Conservation (phyloP, 2,329 filamentous ascomycete species). For the Fusarium paranaense region DNA sequence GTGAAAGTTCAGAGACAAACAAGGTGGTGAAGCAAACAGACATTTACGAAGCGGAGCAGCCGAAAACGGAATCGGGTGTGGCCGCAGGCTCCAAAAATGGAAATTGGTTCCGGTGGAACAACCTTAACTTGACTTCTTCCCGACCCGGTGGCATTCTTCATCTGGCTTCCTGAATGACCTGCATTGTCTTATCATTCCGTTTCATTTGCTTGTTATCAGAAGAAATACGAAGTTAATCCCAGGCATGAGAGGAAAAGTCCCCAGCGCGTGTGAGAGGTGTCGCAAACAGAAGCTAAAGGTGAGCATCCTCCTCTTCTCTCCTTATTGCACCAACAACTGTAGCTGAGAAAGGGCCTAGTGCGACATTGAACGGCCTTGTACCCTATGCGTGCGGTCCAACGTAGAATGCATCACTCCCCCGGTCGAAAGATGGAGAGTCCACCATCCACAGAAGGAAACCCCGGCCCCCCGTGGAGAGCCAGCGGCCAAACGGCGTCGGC, state of each 20-base stretch:
- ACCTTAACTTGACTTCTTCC: neutral
- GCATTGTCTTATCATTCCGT: neutral
- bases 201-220: neutral
- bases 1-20: neutral
- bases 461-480: neutral
- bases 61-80: constrained; percentile 16
- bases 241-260: constrained; percentile 1
- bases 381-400: constrained; percentile 44
- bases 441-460: neutral
- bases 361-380: constrained; percentile 46
- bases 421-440: neutral
- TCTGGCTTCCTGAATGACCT: neutral
- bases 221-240: neutral
- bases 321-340: neutral
- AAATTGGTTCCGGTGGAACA: constrained; percentile 2
- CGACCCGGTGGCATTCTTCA: neutral
- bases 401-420: constrained; percentile 32
- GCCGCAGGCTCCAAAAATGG: neutral
- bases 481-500: neutral
- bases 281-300: constrained; percentile 21
- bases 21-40: neutral
- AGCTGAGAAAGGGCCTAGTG: constrained; percentile 12
- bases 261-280: constrained; percentile 15
- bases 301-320: neutral
- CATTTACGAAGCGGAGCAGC: constrained; percentile 12